Conservation (phyloP, 306 rosid genomes). For the Sicyos baderoa region DNA sequence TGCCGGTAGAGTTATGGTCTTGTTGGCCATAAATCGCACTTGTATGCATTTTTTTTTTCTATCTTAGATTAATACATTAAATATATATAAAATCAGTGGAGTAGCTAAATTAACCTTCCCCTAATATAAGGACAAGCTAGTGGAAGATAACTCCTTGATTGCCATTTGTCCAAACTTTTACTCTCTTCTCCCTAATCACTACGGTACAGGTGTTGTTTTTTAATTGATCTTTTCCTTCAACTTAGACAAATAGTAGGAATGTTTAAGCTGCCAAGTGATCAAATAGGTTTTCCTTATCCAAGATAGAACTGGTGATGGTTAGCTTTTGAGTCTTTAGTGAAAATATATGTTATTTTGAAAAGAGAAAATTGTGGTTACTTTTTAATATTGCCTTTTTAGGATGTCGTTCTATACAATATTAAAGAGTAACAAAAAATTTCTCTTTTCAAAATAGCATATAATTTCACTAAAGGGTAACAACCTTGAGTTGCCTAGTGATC, state of each 20-base stretch:
- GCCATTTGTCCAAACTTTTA: neutral
- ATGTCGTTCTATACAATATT: neutral
- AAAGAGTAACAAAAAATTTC: neutral
- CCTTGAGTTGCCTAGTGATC: too few species aligned
- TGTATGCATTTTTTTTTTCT: neutral
- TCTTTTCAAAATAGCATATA: neutral
- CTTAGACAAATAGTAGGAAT: neutral
- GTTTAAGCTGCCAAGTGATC: neutral
- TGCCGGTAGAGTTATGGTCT: too few species aligned
- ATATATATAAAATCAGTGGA: too few species aligned
- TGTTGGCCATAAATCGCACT: neutral
- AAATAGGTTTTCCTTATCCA: conserved; percentile 6
- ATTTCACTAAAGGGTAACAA: neutral
- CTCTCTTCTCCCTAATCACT: conserved; percentile 10
- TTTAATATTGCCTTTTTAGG: too few species aligned
- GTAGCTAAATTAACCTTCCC: neutral
- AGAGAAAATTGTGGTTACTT: neutral
- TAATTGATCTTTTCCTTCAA: neutral
- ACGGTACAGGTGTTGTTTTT: neutral
- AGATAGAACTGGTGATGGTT: neutral
- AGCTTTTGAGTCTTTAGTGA: neutral
- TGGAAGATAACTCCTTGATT: neutral
- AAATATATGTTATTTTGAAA: neutral
- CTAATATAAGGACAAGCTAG: neutral
- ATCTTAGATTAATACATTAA: neutral